Evolutionary conservation across 1,284 basidiomycete species (phyloP).

Genomic region (Ceratobasidium sp.): DNA sequence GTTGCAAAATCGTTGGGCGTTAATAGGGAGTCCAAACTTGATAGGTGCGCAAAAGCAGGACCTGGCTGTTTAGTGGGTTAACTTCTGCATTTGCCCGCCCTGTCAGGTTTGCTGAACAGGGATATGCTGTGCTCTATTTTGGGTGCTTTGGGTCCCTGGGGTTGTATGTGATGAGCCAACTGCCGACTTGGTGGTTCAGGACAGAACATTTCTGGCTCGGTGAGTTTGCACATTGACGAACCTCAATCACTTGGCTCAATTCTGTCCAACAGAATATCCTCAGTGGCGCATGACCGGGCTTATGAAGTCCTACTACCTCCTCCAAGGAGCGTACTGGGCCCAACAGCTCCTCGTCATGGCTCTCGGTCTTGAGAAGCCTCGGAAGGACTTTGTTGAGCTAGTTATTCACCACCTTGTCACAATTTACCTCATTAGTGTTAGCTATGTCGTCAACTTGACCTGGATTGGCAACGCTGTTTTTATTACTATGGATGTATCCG

Average conservation of each 20-base stretch:
- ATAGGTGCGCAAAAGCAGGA: slow-evolving; percentile 58
- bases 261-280: slow-evolving; percentile 73
- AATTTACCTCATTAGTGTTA: slow-evolving; percentile 95
- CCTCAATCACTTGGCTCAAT: neutral
- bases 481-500: slow-evolving; percentile 97
- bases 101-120: slow-evolving; percentile 83
- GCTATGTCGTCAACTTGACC: slow-evolving; percentile 84
- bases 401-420: slow-evolving; percentile 92
- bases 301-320: slow-evolving; percentile 92
- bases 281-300: slow-evolving; percentile 88
- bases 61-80: neutral
- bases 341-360: slow-evolving; percentile 92
- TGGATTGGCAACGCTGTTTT: slow-evolving; percentile 88
- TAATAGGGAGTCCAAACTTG: slow-evolving; percentile 69
- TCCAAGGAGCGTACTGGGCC: slow-evolving; percentile 91
- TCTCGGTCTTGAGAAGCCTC: slow-evolving; percentile 89
- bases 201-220: slow-evolving; percentile 87
- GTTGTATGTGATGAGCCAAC: slow-evolving; percentile 84
- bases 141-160: slow-evolving; percentile 77
- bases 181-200: slow-evolving; percentile 91
- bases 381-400: slow-evolving; percentile 91
- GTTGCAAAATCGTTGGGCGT: slow-evolving; percentile 79
- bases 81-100: neutral
- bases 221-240: slow-evolving; percentile 51
- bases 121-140: slow-evolving; percentile 88